phyloP scores from a whole-genome alignment of 2,329 filamentous ascomycete species.

The Botryotinia calthae region DNA sequence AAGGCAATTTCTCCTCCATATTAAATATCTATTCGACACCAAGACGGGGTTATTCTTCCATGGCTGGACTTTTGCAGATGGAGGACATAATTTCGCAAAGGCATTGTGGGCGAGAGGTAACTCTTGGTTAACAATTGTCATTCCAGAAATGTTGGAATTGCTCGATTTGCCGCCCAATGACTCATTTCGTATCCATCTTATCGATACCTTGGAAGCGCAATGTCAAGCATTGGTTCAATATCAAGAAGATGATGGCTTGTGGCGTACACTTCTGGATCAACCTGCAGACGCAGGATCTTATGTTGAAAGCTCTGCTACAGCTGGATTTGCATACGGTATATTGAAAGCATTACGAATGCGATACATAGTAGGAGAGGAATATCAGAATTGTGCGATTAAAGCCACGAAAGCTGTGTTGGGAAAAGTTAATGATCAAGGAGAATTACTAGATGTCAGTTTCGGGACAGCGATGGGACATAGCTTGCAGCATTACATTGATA shows the following conservation, averaged over 20 bases:
- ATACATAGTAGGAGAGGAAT: conserved; percentile 60
- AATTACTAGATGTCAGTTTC: conserved; percentile 72
- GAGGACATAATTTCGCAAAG: conserved; percentile 60
- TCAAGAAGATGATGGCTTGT: conserved; percentile 63
- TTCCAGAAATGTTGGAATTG: conserved; percentile 76
- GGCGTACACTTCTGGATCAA: conserved; percentile 72
- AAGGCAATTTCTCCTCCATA: conserved; percentile 72
- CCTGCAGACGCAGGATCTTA: conserved; percentile 67
- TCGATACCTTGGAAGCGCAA: conserved; percentile 66
- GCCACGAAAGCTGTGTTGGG: conserved; percentile 66
- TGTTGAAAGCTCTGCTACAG: conserved; percentile 72
- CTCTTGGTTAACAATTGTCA: conserved; percentile 77
- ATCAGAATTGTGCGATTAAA: conserved; percentile 59
- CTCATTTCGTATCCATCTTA: conserved; percentile 54
- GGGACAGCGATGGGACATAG: conserved; percentile 74
- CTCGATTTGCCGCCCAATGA: conserved; percentile 59
- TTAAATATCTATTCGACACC: conserved; percentile 75
- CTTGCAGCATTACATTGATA: conserved; percentile 74
- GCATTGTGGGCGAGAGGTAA: conserved; percentile 62
- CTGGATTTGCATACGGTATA: conserved; percentile 77
- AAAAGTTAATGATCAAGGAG: conserved; percentile 64
- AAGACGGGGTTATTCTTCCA: conserved; percentile 75
- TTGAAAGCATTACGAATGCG: conserved; percentile 69
- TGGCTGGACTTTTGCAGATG: conserved; percentile 73
- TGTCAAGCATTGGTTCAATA: conserved; percentile 60